Evolutionary conservation across 768 basidiomycete species (phyloP), one percentile per base, ranked within the genome.

Genomic region (Mycena albidolilacea): DNA sequence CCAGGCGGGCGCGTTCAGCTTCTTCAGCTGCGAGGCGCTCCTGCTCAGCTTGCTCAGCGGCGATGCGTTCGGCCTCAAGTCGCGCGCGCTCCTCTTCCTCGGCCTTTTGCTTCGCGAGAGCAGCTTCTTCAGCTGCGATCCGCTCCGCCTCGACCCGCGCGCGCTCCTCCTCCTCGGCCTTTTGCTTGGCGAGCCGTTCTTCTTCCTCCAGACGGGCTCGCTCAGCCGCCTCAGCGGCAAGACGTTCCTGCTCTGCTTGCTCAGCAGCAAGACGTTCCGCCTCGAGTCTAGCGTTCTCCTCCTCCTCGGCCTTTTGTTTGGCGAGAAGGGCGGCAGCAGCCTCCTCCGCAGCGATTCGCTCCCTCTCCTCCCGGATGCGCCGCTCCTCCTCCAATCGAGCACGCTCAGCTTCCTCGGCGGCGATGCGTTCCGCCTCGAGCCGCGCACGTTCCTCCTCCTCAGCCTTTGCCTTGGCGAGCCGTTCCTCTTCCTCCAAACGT

Each of bases 401-500:
- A 2, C 44, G 57, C 41, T 68, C 67, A 4, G 57, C 58, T 23
- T 71, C 37, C 57, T 71, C 64, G 7, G 57, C 64, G 12, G 44
- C 63, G 5, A 68, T 37, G 1, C 67, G 67, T 30, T 54, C 69
- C 41, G 65, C 52, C 21, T 54, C 52, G 5, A 64, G 50, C n/a
- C 50, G 61, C 21, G 44, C 69, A 19, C 4, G 30, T 35, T 60
- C 67, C 23, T 60, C 60, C 21, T 57, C 30, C 23, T 68, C 67
- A 7, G 67, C 68, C n/a, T 69, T 19, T 19, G 54, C 59, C 15
- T 46, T 48, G 10, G 59, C 60, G 21, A 69, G 55, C 41, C 67
- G 67, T 5, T 41, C 67, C 37, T 23, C 59, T 39, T 68, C 67
- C n/a, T 21, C 66, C 46, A 35, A n/a, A 37, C 19, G 35, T 14